Evolutionary conservation across 805 yeast genomes (phyloP).

Genomic region (Candida fluviatilis): DNA sequence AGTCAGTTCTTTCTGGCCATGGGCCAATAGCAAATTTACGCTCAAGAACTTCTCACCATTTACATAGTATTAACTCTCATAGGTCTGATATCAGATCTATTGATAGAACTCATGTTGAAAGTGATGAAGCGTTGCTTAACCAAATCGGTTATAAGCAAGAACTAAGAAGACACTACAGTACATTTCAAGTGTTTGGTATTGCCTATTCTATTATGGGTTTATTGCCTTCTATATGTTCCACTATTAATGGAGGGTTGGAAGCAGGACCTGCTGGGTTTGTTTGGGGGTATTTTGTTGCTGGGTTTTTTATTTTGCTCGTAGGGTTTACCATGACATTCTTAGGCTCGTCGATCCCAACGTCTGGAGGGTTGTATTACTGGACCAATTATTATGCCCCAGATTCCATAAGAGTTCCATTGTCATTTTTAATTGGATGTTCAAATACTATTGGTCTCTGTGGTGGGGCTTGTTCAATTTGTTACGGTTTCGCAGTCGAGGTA

Average conservation of each 20-base stretch:
- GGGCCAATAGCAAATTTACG: background rate
- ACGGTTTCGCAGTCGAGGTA: constrained; percentile 61
- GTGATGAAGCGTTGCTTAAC: constrained; percentile 27
- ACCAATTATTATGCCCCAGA: constrained; percentile 60
- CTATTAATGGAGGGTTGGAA: constrained; percentile 47
- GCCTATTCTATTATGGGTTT: constrained; percentile 73
- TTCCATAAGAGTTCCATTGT: constrained; percentile 44
- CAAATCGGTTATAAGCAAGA: constrained; percentile 72
- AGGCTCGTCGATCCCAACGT: constrained; percentile 68
- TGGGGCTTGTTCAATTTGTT: constrained; percentile 64
- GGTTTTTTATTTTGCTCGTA: constrained; percentile 49
- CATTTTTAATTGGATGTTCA: constrained; percentile 62
- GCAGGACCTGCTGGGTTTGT: constrained; percentile 64
- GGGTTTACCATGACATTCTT: constrained; percentile 64
- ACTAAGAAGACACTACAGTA: constrained; percentile 54
- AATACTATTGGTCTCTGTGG: constrained; percentile 65
- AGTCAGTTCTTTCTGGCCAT: background rate
- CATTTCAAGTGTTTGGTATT: constrained; percentile 64
- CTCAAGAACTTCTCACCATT: background rate
- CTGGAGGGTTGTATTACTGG: constrained; percentile 60
- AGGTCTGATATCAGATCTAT: constrained; percentile 20
- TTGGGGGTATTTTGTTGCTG: constrained; percentile 72
- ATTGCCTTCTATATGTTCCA: constrained; percentile 59
- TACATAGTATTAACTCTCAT: constrained; percentile 3
- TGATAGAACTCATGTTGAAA: constrained; percentile 11